Conservation (phyloP, 2,329 filamentous ascomycete species). For the Sphaerulina musiva region DNA sequence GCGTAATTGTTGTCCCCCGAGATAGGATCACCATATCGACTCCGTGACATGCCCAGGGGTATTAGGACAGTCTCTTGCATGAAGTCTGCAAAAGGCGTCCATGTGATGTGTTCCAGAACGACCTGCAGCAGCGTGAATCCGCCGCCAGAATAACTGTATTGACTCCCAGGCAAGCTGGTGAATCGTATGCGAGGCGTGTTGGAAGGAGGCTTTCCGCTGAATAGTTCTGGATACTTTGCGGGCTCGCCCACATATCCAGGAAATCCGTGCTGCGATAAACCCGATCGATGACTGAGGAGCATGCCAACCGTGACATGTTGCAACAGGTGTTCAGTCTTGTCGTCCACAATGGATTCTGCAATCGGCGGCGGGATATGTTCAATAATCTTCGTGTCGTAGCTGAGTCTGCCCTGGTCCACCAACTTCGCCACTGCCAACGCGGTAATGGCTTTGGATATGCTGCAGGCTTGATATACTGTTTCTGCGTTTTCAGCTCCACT, state of each 20-base stretch:
- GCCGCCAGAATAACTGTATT: slow-evolving; percentile 27
- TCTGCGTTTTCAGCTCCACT: slow-evolving; percentile 19
- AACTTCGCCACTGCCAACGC: slow-evolving; percentile 22
- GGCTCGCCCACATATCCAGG: slow-evolving; percentile 20
- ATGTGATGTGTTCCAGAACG: slow-evolving; percentile 20
- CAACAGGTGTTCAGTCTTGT: slow-evolving; percentile 16
- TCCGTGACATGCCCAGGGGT: slow-evolving; percentile 24
- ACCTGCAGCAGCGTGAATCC: slow-evolving; percentile 24
- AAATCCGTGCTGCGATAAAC: slow-evolving; percentile 25
- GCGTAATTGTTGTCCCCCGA: slow-evolving; percentile 20
- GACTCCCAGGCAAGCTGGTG: slow-evolving; percentile 21
- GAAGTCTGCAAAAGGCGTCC: slow-evolving; percentile 15
- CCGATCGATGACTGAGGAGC: slow-evolving; percentile 25
- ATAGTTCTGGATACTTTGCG: slow-evolving; percentile 12
- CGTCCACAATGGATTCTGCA: slow-evolving; percentile 13
- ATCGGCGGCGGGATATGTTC: slow-evolving; percentile 14
- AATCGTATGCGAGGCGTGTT: slow-evolving; percentile 24
- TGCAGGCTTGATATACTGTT: slow-evolving; percentile 27
- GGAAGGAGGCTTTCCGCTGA: slow-evolving; percentile 17
- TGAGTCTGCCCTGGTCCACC: slow-evolving; percentile 19
- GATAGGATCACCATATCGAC: slow-evolving; percentile 15
- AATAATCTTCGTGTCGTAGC: slow-evolving; percentile 18
- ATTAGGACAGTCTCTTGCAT: slow-evolving; percentile 23
- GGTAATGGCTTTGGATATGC: slow-evolving; percentile 27
- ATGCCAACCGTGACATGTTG: slow-evolving; percentile 22